Percentiles rank a stretch among this genome's conserved stretches.
Conservation (phyloP, 2,329 filamentous ascomycete genomes). For the Botrytis medusae region DNA sequence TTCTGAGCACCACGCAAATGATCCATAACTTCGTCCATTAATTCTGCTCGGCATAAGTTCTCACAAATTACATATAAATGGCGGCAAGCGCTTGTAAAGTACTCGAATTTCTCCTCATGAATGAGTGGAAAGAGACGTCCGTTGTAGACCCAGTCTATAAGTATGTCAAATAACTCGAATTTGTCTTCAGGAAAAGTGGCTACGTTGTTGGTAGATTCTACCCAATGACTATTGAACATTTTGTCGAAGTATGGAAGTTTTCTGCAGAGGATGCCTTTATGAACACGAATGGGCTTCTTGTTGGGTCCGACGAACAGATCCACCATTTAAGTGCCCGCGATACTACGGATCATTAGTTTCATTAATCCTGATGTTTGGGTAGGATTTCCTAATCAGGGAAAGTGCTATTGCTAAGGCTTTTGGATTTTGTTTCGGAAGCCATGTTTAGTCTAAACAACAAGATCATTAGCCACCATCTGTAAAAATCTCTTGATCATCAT, state of each 20-base stretch:
- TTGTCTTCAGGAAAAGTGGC: slow-evolving; percentile 20
- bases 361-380: too few relatives aligned
- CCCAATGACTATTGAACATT: slow-evolving; percentile 20
- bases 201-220: neutral
- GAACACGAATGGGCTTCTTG: slow-evolving; percentile 14
- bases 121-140: neutral
- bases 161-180: slow-evolving; percentile 5
- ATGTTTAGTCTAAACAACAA: neutral
- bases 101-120: too few relatives aligned
- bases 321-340: slow-evolving; percentile 22
- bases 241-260: slow-evolving; percentile 19
- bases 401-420: too few relatives aligned
- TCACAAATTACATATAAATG: neutral
- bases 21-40: slow-evolving; percentile 11
- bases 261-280: slow-evolving; percentile 18
- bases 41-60: neutral
- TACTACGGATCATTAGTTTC: neutral
- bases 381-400: too few relatives aligned
- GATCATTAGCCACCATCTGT: neutral
- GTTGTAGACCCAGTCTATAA: neutral
- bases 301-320: slow-evolving; percentile 24
- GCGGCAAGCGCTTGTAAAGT: too few relatives aligned
- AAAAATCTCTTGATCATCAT: neutral
- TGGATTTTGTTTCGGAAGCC: neutral
- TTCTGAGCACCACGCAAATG: neutral